phyloP scores from a whole-genome alignment of 331 rosid species.

The Malus hybrid region DNA sequence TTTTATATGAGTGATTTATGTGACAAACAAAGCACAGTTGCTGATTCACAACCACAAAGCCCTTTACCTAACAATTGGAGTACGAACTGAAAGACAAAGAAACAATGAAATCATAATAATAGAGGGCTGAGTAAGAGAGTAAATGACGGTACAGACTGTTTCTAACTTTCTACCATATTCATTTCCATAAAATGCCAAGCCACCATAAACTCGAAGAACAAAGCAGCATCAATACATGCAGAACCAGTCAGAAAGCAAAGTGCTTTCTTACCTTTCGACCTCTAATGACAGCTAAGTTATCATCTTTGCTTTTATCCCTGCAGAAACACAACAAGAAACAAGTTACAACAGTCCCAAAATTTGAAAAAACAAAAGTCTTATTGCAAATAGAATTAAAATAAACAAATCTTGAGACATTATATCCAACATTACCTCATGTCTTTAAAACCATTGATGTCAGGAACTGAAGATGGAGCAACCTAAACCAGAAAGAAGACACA shows the following conservation, averaged over 20 bases:
- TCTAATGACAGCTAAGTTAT: slow-evolving; percentile 28
- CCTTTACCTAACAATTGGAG: neutral
- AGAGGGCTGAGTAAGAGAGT: neutral
- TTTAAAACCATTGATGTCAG: slow-evolving; percentile 51
- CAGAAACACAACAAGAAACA: slow-evolving; percentile 11
- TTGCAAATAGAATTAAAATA: neutral
- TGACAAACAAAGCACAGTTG: neutral
- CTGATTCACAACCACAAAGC: neutral
- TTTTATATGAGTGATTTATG: neutral
- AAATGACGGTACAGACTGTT: neutral
- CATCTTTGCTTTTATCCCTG: slow-evolving; percentile 59
- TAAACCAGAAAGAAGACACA: slow-evolving; percentile 10
- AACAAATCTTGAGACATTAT: neutral
- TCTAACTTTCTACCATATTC: neutral
- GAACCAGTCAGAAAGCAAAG: slow-evolving; percentile 7
- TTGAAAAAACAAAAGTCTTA: neutral
- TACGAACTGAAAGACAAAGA: neutral
- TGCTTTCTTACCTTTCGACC: slow-evolving; percentile 58
- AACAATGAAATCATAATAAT: neutral
- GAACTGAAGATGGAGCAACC: slow-evolving; percentile 42
- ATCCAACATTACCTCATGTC: slow-evolving; percentile 45
- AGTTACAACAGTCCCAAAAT: slow-evolving; percentile 8
- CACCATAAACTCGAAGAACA: neutral
- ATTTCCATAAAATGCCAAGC: neutral
- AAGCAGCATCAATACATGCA: neutral